Conservation (phyloP, 495 filamentous ascomycete species). For the Trichoderma parareesei region DNA sequence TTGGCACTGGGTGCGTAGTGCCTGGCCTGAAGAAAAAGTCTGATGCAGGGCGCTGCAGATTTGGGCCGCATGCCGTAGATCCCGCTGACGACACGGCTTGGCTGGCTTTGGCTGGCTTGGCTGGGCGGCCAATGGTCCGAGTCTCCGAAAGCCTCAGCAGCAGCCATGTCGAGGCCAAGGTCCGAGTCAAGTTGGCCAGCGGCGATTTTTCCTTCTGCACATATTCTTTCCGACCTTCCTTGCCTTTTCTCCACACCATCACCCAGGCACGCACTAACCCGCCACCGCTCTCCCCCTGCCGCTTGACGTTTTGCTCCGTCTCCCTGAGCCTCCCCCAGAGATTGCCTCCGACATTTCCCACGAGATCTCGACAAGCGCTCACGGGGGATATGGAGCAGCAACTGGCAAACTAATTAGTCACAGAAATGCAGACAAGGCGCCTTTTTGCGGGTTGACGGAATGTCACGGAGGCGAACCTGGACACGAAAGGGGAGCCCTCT, state of each 20-base stretch:
- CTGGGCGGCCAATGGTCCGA: not conserved
- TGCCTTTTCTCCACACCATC: slow-evolving; percentile 1
- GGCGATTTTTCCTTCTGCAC: slow-evolving; percentile 7
- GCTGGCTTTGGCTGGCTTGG: not conserved
- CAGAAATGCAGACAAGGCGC: not conserved
- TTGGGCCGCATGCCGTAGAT: slow-evolving; percentile 1
- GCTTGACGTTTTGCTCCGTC: not conserved
- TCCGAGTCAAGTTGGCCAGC: not conserved
- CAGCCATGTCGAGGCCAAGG: not conserved
- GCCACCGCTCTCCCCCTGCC: not conserved
- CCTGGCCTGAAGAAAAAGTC: not conserved
- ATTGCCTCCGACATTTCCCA: slow-evolving; percentile 9
- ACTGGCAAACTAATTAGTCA: not conserved
- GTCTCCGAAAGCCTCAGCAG: not conserved
- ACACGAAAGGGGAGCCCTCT: not conserved
- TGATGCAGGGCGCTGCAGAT: not conserved
- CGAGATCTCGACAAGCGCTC: not conserved
- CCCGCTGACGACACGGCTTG: slow-evolving; percentile 3
- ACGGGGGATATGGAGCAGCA: not conserved
- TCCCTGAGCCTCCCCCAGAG: not conserved
- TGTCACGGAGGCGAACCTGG: not conserved
- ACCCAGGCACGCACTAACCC: not conserved
- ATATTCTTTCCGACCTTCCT: not conserved
- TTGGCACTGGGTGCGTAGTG: not conserved
- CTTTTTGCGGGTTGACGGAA: not conserved